phyloP scores from a whole-genome alignment of 805 yeast species.

The Teunomyces cretensis region DNA sequence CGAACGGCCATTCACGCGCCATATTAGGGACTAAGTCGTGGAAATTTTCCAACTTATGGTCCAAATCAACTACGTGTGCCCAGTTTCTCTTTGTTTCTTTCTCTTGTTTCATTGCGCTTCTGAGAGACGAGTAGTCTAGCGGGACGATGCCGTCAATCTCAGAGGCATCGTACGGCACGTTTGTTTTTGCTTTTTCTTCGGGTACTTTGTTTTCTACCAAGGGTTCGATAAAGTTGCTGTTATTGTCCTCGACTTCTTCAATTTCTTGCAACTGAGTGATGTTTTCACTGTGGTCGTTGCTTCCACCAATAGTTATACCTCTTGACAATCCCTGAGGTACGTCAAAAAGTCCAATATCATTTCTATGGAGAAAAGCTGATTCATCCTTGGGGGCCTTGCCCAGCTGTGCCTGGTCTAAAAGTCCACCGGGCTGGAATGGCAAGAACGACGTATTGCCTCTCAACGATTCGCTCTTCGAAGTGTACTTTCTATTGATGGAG shows the following conservation, averaged over 20 bases:
- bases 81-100: slow-evolving; percentile 56
- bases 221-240: slow-evolving; percentile 7
- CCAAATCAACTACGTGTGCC: slow-evolving; percentile 94
- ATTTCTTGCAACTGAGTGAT: slow-evolving; percentile 14
- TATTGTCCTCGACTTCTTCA: slow-evolving; percentile 9
- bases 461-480: slow-evolving; percentile 59
- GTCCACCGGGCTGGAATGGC: slow-evolving; percentile 95
- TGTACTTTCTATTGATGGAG: slow-evolving; percentile 67
- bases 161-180: slow-evolving; percentile 33
- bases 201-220: neutral
- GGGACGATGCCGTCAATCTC: slow-evolving; percentile 49
- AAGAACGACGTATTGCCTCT: slow-evolving; percentile 70
- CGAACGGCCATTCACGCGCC: slow-evolving; percentile 94
- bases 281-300: slow-evolving; percentile 4
- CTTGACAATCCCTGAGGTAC: slow-evolving; percentile 79
- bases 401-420: slow-evolving; percentile 15
- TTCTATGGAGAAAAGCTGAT: slow-evolving; percentile 55
- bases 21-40: slow-evolving; percentile 86
- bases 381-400: slow-evolving; percentile 26
- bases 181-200: neutral
- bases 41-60: slow-evolving; percentile 81
- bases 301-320: slow-evolving; percentile 49
- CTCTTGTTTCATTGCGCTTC: slow-evolving; percentile 22
- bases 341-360: slow-evolving; percentile 72
- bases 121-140: slow-evolving; percentile 28